Base-by-base conservation (phyloP, 1,284 basidiomycete species). In the Trichosporon faecale region DNA sequence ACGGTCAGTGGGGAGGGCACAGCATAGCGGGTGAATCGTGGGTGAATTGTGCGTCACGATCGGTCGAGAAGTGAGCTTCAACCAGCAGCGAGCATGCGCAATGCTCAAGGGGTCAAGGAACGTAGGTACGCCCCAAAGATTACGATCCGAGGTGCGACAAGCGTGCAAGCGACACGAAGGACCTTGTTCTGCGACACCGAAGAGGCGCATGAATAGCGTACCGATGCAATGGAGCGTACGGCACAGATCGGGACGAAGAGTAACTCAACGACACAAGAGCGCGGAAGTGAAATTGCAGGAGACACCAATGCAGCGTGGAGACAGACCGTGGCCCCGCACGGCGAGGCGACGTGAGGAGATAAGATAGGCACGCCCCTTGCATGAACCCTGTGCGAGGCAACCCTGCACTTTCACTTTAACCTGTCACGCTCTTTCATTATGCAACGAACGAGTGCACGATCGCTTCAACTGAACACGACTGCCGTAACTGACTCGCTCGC, bases 401-500 rank as follows among this genome's bases (percentile, higher is more conserved):
- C 57, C 57, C 57, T 61, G 57, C 57, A 61, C 57, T 61, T 61
- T 21, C n/a, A 31, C 57, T 61, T 33, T 61, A n/a, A n/a, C 16
- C 27, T n/a, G 57, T 61, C 57, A 61, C 57, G 29, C 29, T 31
- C 8, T 9, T 18, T 12, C 35, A 9, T 37, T 14, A 33, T 14
- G 11, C 35, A 37, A 37, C 35, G n/a, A n/a, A 37, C 35, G 11
- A 12, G 49, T 52, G 35, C 52, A 5, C 52, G 23, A 16, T 27
- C 25, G 52, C 23, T 16, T 25, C 52, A 25, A 27, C 27, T 25
- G 25, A 27, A 9, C 25, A 4, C 25, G 1, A 16, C 11, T 44
- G 40, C 40, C 40, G 40, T 44, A 44, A 44, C 16, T 18, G 7
- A n/a, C n/a, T 18, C 40, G 40, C 18, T 44, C 18, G 40, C 35